Evolutionary conservation across 305 asterid genomes (phyloP).

Genomic region (Fraxinus albicans): DNA sequence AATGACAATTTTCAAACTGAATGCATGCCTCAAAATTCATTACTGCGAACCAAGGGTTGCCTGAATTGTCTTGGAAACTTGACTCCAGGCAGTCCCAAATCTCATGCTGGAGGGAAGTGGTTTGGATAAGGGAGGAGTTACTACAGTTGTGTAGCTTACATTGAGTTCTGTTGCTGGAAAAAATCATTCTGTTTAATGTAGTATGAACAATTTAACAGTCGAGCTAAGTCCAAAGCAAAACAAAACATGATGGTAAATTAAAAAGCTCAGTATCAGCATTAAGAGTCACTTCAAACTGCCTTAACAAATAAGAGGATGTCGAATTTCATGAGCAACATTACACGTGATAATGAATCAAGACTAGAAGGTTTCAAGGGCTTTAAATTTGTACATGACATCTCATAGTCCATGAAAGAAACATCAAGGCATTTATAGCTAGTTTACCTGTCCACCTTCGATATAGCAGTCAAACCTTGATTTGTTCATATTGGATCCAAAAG

Average conservation of each 20-base stretch:
- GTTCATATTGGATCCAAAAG: constrained; percentile 84
- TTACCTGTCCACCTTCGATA: constrained; percentile 93
- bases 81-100: background rate
- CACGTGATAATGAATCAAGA: constrained; percentile 11
- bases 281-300: background rate
- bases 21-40: background rate
- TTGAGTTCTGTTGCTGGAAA: background rate
- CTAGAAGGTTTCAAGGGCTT: background rate
- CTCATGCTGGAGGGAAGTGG: background rate
- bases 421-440: constrained; percentile 14
- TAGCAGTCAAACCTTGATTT: constrained; percentile 71
- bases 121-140: background rate
- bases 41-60: background rate
- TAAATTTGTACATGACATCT: background rate
- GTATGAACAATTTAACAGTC: background rate
- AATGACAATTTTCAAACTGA: background rate
- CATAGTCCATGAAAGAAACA: background rate
- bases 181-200: background rate
- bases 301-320: background rate
- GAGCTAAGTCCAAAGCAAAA: background rate
- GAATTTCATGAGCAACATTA: background rate
- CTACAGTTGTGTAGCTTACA: background rate
- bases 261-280: background rate
- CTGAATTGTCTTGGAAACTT: background rate
- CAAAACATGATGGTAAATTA: background rate